Conservation (phyloP, 495 filamentous ascomycete species). For the Neurospora sp. region DNA sequence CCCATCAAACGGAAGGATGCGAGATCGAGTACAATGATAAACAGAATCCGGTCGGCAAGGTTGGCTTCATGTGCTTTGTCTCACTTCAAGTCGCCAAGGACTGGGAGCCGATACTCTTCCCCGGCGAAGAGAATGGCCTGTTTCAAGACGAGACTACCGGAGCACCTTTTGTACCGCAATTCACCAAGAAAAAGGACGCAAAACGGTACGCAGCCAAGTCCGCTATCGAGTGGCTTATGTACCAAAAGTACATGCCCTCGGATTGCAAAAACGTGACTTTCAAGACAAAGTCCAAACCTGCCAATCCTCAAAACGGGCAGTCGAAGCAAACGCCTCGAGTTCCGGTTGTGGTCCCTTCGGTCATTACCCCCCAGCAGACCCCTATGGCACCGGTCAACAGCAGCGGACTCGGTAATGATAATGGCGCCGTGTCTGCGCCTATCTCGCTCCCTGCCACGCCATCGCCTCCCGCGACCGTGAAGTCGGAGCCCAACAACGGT, state of each 20-base stretch:
- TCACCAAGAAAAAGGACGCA: slow-evolving; percentile 32
- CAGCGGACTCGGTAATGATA: not conserved
- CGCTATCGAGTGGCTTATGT: slow-evolving; percentile 28
- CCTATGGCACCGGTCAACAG: not conserved
- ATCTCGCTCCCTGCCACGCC: not conserved
- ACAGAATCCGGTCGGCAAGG: not conserved
- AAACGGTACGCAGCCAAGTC: slow-evolving; percentile 36
- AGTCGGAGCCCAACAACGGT: not conserved
- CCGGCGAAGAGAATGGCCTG: slow-evolving; percentile 13
- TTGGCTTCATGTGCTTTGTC: slow-evolving; percentile 8
- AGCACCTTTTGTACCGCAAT: slow-evolving; percentile 9
- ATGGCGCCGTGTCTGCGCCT: not conserved
- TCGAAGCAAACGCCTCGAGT: not conserved
- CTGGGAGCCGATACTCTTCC: slow-evolving; percentile 15
- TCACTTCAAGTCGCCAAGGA: slow-evolving; percentile 3
- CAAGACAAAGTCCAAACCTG: not conserved
- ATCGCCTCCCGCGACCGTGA: not conserved
- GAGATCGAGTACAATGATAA: not conserved
- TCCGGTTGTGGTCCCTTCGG: not conserved
- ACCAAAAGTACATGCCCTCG: slow-evolving; percentile 12
- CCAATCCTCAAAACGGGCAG: not conserved
- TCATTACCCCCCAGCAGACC: not conserved
- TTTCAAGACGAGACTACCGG: slow-evolving; percentile 1
- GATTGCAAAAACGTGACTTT: slow-evolving; percentile 7
- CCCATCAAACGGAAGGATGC: slow-evolving; percentile 2